Conservation (phyloP, 1,139 yeast genomes). For the Nakaseomyces uthaithaninus region DNA sequence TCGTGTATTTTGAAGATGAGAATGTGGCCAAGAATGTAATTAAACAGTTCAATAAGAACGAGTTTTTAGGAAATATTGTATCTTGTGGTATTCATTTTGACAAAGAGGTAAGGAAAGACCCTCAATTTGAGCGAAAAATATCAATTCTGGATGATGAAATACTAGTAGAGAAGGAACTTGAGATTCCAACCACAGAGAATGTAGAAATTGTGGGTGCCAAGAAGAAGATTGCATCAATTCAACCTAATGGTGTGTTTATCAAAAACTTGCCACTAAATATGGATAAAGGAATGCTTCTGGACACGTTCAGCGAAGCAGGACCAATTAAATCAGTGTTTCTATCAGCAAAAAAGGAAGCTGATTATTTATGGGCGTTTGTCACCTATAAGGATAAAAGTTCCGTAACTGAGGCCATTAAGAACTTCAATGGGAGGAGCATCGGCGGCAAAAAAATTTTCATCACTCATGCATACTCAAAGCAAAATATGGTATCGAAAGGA, state of each 20-base stretch:
- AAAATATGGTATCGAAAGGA: constrained; percentile 11
- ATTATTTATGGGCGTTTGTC: constrained; percentile 42
- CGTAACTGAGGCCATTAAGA: constrained; percentile 27
- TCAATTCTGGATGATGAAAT: constrained; percentile 20
- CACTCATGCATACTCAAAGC: constrained; percentile 27
- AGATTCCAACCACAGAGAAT: constrained; percentile 14
- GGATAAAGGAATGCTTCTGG: constrained; percentile 33
- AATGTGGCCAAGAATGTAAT: constrained; percentile 37
- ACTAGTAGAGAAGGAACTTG: constrained; percentile 22
- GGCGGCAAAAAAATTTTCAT: constrained; percentile 29
- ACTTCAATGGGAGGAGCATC: constrained; percentile 26
- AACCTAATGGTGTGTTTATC: constrained; percentile 36
- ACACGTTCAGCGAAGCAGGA: constrained; percentile 37
- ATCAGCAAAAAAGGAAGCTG: constrained; percentile 32
- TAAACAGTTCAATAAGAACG: constrained; percentile 30
- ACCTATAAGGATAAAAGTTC: constrained; percentile 34
- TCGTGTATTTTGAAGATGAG: constrained; percentile 38
- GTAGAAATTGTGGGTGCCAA: constrained; percentile 7
- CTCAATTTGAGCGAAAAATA: constrained; percentile 26
- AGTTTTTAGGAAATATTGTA: constrained; percentile 26
- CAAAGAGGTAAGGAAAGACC: constrained; percentile 33
- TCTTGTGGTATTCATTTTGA: constrained; percentile 40
- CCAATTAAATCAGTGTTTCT: constrained; percentile 37
- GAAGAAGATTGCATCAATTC: constrained; percentile 13
- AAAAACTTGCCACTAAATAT: constrained; percentile 38